These are phyloP conservation scores for Mrakia gelida DNA, from an alignment of 768 basidiomycete species.

Conservation along the genomic window DNA sequence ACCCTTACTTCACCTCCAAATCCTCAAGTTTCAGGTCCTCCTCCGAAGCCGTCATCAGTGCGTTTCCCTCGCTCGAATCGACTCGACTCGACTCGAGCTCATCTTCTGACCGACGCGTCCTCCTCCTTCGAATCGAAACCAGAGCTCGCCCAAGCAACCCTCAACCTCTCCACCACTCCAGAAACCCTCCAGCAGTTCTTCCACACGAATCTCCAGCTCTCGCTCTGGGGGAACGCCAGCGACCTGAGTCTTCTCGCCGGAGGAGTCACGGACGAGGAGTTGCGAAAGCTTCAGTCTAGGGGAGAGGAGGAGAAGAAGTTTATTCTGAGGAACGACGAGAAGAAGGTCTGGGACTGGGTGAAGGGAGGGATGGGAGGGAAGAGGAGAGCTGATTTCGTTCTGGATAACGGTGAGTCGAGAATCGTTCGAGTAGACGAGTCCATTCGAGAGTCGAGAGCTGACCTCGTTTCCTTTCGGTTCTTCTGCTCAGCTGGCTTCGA, in stretches of 20 bases:
- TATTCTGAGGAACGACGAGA: conserved; percentile 80
- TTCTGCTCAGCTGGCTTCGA: conserved; percentile 73
- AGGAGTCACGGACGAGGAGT: conserved; percentile 70
- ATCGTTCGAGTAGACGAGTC: background rate
- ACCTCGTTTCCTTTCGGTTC: background rate
- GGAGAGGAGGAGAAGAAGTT: conserved; percentile 69
- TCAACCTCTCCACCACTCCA: conserved; percentile 46
- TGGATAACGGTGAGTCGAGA: conserved; percentile 71
- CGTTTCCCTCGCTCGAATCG: conserved; percentile 39
- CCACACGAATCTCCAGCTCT: conserved; percentile 80
- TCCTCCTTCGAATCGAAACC: background rate
- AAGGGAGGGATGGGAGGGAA: conserved; percentile 41
- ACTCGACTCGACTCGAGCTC: conserved; percentile 39
- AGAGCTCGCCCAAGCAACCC: conserved; percentile 54
- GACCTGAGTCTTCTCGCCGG: conserved; percentile 84
- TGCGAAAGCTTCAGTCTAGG: conserved; percentile 74
- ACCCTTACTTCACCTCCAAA: conserved; percentile 81
- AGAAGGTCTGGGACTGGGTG: conserved; percentile 65
- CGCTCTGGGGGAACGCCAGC: conserved; percentile 85
- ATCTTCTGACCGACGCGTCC: background rate
- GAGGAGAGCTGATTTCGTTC: conserved; percentile 68
- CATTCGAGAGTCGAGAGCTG: background rate
- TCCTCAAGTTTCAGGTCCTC: conserved; percentile 74
- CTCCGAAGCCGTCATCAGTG: conserved; percentile 70
- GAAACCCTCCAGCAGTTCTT: conserved; percentile 63